Evolutionary conservation across 2,329 filamentous ascomycete genomes (phyloP).

Genomic region (Colletotrichum sojae): DNA sequence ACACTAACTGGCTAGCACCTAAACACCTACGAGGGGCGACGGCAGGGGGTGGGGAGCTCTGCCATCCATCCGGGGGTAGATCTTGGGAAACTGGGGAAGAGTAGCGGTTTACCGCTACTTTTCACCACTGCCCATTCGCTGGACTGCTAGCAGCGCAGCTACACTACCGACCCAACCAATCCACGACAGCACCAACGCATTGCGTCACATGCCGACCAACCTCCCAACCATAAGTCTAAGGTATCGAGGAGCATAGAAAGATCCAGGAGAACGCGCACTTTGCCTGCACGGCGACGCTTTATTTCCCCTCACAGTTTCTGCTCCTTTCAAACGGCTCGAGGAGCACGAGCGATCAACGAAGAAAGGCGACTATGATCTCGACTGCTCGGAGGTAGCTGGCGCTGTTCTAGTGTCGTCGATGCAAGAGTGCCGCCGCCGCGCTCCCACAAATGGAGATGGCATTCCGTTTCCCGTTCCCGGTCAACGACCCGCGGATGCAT

Average conservation of each 20-base stretch:
- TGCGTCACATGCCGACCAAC: constrained; percentile 44
- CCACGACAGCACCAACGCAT: constrained; percentile 34
- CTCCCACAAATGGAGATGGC: constrained; percentile 51
- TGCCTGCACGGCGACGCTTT: constrained; percentile 22
- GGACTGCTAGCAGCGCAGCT: constrained; percentile 1
- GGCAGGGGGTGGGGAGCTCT: constrained; percentile 6
- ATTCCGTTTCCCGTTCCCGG: constrained; percentile 53
- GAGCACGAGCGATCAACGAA: constrained; percentile 2
- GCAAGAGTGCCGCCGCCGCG: constrained; percentile 17
- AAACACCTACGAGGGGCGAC: background rate
- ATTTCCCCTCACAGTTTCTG: background rate
- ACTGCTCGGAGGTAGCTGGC: constrained; percentile 28
- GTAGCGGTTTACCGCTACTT: background rate
- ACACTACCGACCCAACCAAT: constrained; percentile 29
- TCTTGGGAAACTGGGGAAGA: background rate
- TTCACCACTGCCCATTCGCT: constrained; percentile 20
- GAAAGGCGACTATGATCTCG: constrained; percentile 30
- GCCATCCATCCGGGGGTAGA: background rate
- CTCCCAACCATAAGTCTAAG: constrained; percentile 7
- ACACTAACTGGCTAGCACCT: background rate
- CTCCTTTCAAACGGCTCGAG: background rate
- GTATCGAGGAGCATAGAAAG: constrained; percentile 4
- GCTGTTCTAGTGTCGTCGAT: constrained; percentile 27
- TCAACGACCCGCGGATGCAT: constrained; percentile 50
- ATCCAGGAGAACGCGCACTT: constrained; percentile 20